Percentiles rank a stretch among this genome's conserved stretches.
These are phyloP conservation scores for Pythium biforme DNA, from an alignment of 352 stramenopile genomes.

Conservation along the genomic window DNA sequence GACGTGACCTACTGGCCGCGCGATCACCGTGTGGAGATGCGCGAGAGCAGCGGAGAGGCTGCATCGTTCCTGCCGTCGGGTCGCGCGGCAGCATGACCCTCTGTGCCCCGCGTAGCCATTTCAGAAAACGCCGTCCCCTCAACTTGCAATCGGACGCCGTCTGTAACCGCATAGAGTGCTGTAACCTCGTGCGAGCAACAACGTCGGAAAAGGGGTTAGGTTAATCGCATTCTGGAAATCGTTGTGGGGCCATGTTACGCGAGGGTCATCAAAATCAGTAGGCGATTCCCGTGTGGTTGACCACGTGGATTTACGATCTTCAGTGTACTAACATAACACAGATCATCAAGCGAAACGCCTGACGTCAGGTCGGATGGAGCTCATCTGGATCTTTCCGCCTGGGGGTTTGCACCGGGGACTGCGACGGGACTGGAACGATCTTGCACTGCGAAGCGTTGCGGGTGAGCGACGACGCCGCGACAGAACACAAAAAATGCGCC, in stretches of 20 bases:
- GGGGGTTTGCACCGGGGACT: background rate
- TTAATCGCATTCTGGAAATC: background rate
- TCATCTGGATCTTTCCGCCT: constrained; percentile 10
- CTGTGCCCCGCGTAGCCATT: constrained; percentile 22
- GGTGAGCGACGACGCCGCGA: background rate
- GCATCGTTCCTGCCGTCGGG: constrained; percentile 37
- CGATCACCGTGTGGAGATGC: constrained; percentile 50
- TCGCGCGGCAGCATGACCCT: background rate
- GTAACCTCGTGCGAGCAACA: background rate
- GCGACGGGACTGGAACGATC: background rate
- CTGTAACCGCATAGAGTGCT: background rate
- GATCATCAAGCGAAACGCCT: background rate
- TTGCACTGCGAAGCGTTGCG: constrained; percentile 2
- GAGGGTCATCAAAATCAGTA: constrained; percentile 12
- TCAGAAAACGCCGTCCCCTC: constrained; percentile 7
- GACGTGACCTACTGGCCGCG: constrained; percentile 49
- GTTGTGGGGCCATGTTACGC: background rate
- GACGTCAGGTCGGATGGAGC: constrained; percentile 2
- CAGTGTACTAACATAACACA: constrained; percentile 11
- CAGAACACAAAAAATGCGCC: background rate
- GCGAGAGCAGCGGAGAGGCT: constrained; percentile 5
- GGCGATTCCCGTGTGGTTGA: background rate
- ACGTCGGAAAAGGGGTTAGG: constrained; percentile 3
- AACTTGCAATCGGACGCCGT: constrained; percentile 4
- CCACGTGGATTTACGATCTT: background rate